Conservation (phyloP, 306 rosid species). For the Glycyrrhiza uralensis region DNA sequence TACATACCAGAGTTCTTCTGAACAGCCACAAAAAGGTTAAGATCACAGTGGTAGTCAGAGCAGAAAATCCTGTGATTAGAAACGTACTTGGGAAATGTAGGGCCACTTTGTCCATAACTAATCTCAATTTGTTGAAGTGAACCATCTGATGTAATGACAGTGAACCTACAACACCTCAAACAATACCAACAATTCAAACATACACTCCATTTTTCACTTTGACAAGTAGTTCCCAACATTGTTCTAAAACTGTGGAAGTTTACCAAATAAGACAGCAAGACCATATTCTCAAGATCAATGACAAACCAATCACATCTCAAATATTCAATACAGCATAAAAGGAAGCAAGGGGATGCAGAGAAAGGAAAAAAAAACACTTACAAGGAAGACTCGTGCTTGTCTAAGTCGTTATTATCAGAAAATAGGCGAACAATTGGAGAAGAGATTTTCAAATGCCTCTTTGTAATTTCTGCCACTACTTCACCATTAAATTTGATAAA, state of each 20-base stretch:
- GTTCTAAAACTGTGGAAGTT: neutral
- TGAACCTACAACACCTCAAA: conserved; percentile 84
- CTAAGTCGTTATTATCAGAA: conserved; percentile 45
- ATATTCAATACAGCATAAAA: neutral
- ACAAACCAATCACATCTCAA: conserved; percentile 6
- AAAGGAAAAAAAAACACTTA: conserved; percentile 39
- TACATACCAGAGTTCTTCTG: conserved; percentile 52
- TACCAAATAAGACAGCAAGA: conserved; percentile 14
- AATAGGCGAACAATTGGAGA: conserved; percentile 56
- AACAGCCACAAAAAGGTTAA: conserved; percentile 61
- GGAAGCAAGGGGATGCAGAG: conserved; percentile 8
- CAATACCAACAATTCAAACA: conserved; percentile 33
- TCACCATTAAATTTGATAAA: conserved; percentile 79
- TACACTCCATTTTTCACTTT: neutral
- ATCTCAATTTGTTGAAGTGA: conserved; percentile 74
- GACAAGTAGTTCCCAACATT: conserved; percentile 11
- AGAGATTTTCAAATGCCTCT: conserved; percentile 64
- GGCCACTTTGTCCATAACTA: conserved; percentile 54
- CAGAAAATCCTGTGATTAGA: conserved; percentile 44
- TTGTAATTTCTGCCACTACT: conserved; percentile 55
- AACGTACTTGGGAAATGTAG: conserved; percentile 49
- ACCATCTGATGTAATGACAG: conserved; percentile 70
- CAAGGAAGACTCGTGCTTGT: conserved; percentile 49
- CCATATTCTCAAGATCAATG: conserved; percentile 22
- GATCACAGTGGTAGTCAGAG: conserved; percentile 55